Conservation (phyloP, 2,329 filamentous ascomycete genomes). For the Penicillium sp. region DNA sequence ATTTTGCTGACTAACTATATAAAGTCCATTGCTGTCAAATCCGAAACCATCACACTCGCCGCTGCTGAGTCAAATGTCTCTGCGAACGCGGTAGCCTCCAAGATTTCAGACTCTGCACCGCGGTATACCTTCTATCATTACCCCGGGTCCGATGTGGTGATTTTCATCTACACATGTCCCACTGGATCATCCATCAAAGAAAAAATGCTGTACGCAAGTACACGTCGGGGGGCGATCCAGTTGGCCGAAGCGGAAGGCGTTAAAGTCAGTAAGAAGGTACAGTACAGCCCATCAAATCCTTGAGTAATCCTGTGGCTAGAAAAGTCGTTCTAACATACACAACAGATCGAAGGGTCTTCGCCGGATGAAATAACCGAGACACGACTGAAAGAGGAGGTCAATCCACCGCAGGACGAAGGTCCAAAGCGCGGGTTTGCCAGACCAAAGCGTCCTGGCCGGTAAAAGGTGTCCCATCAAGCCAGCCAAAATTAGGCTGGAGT, state of each 20-base stretch:
- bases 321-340: slow-evolving; percentile 13
- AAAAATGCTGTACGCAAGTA: slow-evolving; percentile 62
- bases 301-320: slow-evolving; percentile 16
- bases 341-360: slow-evolving; percentile 56
- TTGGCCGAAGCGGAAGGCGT: slow-evolving; percentile 55
- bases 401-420: slow-evolving; percentile 45
- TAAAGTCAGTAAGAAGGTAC: slow-evolving; percentile 54
- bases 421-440: slow-evolving; percentile 56
- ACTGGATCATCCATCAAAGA: slow-evolving; percentile 59
- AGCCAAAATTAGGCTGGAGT: background rate
- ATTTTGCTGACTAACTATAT: background rate
- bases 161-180: slow-evolving; percentile 65
- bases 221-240: slow-evolving; percentile 51
- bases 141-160: slow-evolving; percentile 42
- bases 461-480: slow-evolving; percentile 17
- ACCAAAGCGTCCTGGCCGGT: slow-evolving; percentile 59
- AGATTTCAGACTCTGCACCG: slow-evolving; percentile 53
- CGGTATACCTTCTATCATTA: slow-evolving; percentile 60
- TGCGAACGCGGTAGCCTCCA: slow-evolving; percentile 41
- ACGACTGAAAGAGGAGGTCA: slow-evolving; percentile 52
- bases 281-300: slow-evolving; percentile 23
- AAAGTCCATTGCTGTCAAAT: slow-evolving; percentile 38
- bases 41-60: slow-evolving; percentile 55
- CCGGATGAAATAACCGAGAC: slow-evolving; percentile 55
- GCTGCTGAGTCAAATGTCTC: slow-evolving; percentile 40